These are phyloP conservation scores for Alternaria conjuncta DNA, from an alignment of 2,329 filamentous ascomycete genomes.

Conservation along the genomic window DNA sequence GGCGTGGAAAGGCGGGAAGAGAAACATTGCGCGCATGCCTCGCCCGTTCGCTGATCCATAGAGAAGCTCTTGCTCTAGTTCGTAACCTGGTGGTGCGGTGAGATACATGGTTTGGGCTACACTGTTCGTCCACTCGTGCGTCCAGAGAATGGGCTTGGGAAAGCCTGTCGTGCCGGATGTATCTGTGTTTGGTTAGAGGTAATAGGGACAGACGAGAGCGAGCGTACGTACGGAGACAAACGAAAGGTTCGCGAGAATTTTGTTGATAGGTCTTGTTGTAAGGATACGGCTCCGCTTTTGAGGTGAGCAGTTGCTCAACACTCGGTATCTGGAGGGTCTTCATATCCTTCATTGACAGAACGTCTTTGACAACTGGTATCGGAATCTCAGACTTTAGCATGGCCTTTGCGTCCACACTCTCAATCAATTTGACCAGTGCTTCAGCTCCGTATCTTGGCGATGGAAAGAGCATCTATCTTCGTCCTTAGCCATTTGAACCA, in stretches of 20 bases:
- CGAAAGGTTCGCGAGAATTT: conserved; percentile 29
- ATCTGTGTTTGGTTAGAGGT: conserved; percentile 14
- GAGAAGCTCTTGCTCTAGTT: background rate
- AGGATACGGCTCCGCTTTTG: conserved; percentile 16
- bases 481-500: background rate
- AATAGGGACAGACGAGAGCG: background rate
- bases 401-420: conserved; percentile 22
- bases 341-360: conserved; percentile 22
- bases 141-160: conserved; percentile 46
- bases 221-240: conserved; percentile 28
- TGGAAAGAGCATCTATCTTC: conserved; percentile 22
- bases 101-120: conserved; percentile 4
- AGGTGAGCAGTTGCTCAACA: conserved; percentile 20
- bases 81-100: background rate
- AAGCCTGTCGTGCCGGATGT: conserved; percentile 49
- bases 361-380: conserved; percentile 14
- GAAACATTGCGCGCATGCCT: background rate
- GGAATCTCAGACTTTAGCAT: conserved; percentile 19
- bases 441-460: conserved; percentile 29
- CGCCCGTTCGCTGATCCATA: background rate
- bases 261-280: conserved; percentile 31
- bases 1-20: conserved; percentile 15
- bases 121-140: conserved; percentile 20
- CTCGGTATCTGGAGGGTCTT: conserved; percentile 19
- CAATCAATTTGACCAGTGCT: conserved; percentile 25